Percentiles rank a stretch among this genome's conserved stretches.
Evolutionary conservation across 129 eudicot species (phyloP).

Genomic region (Erigeron canadensis): DNA sequence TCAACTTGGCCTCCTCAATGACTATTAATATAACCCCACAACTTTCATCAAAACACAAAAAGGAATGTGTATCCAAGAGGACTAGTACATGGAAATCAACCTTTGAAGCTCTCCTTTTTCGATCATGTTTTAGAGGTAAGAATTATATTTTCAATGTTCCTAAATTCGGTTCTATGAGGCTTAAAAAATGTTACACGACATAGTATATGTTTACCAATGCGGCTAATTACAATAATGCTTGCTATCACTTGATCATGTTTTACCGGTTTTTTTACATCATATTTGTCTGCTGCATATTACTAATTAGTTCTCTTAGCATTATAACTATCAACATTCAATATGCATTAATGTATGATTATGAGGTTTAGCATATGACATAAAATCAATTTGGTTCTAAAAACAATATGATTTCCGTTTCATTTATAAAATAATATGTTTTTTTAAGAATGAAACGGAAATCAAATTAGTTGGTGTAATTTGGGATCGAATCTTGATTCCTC

Average conservation of each 20-base stretch:
- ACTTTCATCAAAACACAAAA: conserved; percentile 22
- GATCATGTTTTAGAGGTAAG: conserved; percentile 19
- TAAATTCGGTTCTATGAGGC: neutral
- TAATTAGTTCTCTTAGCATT: neutral
- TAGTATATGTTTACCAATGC: no score
- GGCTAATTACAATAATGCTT: no score
- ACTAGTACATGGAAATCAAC: conserved; percentile 27
- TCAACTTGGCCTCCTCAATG: conserved; percentile 30
- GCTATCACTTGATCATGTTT: neutral
- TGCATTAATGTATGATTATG: no score
- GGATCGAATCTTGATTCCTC: no score
- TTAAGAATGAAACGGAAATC: no score
- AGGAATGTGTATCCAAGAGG: conserved; percentile 5
- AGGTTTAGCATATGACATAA: no score
- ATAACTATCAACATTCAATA: no score
- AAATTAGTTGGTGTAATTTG: no score
- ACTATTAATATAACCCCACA: conserved; percentile 27
- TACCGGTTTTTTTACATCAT: neutral
- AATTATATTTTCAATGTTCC: conserved; percentile 1
- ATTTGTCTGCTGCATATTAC: neutral
- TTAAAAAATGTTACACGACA: no score
- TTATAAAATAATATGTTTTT: no score
- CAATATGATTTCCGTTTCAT: no score
- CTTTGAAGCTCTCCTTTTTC: conserved; percentile 25
- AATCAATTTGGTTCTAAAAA: no score